phyloP scores from a whole-genome alignment of 805 yeast genomes.

The Naumovozyma dairenensis region DNA sequence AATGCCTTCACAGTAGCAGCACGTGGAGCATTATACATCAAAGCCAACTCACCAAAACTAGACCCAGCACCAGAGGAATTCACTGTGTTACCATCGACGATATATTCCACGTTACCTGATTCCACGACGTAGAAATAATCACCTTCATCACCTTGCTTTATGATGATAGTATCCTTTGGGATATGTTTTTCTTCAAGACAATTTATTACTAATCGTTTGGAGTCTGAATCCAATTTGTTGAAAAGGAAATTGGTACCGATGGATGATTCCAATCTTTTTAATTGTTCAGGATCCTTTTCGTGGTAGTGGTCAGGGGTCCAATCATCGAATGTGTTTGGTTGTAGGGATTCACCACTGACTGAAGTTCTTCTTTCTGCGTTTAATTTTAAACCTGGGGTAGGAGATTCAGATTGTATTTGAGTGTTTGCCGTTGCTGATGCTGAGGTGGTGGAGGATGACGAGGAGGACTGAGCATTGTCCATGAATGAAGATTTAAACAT shows the following conservation, averaged over 20 bases:
- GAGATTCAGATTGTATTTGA: too few relatives aligned
- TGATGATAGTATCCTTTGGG: slow-evolving; percentile 42
- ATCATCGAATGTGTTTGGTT: slow-evolving; percentile 62
- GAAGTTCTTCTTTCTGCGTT: slow-evolving; percentile 81
- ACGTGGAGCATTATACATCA: slow-evolving; percentile 95
- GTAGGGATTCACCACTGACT: slow-evolving; percentile 80
- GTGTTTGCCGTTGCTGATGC: too few relatives aligned
- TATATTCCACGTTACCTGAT: slow-evolving; percentile 69
- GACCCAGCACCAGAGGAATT: slow-evolving; percentile 77
- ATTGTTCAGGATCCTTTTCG: slow-evolving; percentile 52
- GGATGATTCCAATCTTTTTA: slow-evolving; percentile 55
- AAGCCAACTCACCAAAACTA: slow-evolving; percentile 91
- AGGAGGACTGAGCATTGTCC: not conserved
- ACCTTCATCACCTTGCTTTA: slow-evolving; percentile 24
- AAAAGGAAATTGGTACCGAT: slow-evolving; percentile 79
- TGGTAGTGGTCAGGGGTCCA: slow-evolving; percentile 61
- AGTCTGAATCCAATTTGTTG: slow-evolving; percentile 67
- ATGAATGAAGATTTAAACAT: too few relatives aligned
- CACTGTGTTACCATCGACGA: slow-evolving; percentile 55
- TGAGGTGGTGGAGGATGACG: slow-evolving; percentile 3
- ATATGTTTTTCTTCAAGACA: slow-evolving; percentile 73
- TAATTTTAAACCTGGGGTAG: too few relatives aligned
- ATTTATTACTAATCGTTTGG: slow-evolving; percentile 65
- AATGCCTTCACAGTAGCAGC: slow-evolving; percentile 85
- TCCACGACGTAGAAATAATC: slow-evolving; percentile 12